A percentile compares a stretch with the other conserved stretches of the same genome.
phyloP scores from a whole-genome alignment of 2,329 filamentous ascomycete species.

The Aspergillus melleus region DNA sequence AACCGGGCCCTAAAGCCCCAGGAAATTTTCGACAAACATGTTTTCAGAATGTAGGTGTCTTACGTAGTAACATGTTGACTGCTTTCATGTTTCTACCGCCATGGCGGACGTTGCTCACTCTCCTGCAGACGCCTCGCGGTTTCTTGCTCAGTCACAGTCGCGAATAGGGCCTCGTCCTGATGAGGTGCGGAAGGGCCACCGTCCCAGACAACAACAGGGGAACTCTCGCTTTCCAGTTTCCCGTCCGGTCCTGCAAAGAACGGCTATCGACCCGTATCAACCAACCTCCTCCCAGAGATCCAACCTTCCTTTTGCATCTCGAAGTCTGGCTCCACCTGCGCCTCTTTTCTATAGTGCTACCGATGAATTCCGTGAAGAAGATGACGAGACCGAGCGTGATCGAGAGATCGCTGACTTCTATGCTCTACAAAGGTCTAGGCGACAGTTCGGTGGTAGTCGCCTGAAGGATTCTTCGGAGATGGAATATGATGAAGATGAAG shows the following conservation, averaged over 20 bases:
- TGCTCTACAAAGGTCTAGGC: slow-evolving; percentile 83
- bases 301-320: slow-evolving; percentile 76
- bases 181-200: slow-evolving; percentile 47
- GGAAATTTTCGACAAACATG: slow-evolving; percentile 52
- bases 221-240: slow-evolving; percentile 51
- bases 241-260: slow-evolving; percentile 52
- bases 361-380: slow-evolving; percentile 88
- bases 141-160: slow-evolving; percentile 94
- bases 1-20: background rate
- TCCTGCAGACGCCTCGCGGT: slow-evolving; percentile 78
- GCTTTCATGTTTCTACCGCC: background rate
- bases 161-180: slow-evolving; percentile 74
- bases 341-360: slow-evolving; percentile 92
- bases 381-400: slow-evolving; percentile 88
- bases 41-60: slow-evolving; percentile 80
- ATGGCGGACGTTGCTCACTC: slow-evolving; percentile 5
- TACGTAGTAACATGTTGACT: background rate
- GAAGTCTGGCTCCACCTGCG: slow-evolving; percentile 74
- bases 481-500: slow-evolving; percentile 54
- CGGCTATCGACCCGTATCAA: slow-evolving; percentile 76
- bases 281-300: slow-evolving; percentile 68
- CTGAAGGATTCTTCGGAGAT: slow-evolving; percentile 83
- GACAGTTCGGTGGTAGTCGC: slow-evolving; percentile 81
- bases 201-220: slow-evolving; percentile 47
- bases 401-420: slow-evolving; percentile 92